A percentile compares a stretch with the other conserved stretches of the same genome.
phyloP scores from a whole-genome alignment of 441 rosid genomes.

The Raphanus hybrid region DNA sequence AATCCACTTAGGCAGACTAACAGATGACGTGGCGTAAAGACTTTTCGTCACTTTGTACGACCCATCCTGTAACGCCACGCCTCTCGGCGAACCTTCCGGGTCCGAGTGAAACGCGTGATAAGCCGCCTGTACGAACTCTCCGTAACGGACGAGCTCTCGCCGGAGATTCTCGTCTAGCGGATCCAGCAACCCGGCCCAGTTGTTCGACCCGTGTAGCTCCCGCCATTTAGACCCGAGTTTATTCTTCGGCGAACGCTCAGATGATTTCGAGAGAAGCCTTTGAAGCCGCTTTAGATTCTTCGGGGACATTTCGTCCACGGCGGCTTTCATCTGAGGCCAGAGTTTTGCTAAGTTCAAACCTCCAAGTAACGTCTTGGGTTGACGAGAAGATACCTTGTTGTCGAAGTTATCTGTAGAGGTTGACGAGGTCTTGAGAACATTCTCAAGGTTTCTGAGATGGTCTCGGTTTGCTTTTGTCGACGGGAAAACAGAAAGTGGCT shows the following conservation, averaged over 20 bases:
- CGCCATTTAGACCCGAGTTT: slow-evolving; percentile 63
- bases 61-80: slow-evolving; percentile 56
- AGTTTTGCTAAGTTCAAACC: slow-evolving; percentile 62
- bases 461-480: slow-evolving; percentile 38
- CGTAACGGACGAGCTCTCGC: slow-evolving; percentile 70
- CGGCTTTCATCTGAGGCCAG: slow-evolving; percentile 81
- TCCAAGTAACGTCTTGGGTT: slow-evolving; percentile 46
- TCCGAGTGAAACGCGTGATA: slow-evolving; percentile 66
- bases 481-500: slow-evolving; percentile 26
- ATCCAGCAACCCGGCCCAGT: slow-evolving; percentile 73
- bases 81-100: slow-evolving; percentile 52
- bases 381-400: slow-evolving; percentile 6
- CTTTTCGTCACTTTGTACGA: slow-evolving; percentile 63
- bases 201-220: slow-evolving; percentile 60
- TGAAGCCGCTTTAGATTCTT: slow-evolving; percentile 67
- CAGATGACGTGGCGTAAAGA: slow-evolving; percentile 72
- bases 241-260: slow-evolving; percentile 79
- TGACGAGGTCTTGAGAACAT: slow-evolving; percentile 52
- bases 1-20: slow-evolving; percentile 67
- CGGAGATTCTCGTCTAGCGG: slow-evolving; percentile 75
- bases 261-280: slow-evolving; percentile 69
- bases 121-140: slow-evolving; percentile 72
- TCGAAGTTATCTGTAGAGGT: slow-evolving; percentile 24
- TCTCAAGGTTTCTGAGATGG: slow-evolving; percentile 74
- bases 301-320: slow-evolving; percentile 85